Evolutionary conservation across 2,329 filamentous ascomycete species (phyloP), one percentile per base, ranked within the genome.

Genomic region (Hypoxylon sp.): DNA sequence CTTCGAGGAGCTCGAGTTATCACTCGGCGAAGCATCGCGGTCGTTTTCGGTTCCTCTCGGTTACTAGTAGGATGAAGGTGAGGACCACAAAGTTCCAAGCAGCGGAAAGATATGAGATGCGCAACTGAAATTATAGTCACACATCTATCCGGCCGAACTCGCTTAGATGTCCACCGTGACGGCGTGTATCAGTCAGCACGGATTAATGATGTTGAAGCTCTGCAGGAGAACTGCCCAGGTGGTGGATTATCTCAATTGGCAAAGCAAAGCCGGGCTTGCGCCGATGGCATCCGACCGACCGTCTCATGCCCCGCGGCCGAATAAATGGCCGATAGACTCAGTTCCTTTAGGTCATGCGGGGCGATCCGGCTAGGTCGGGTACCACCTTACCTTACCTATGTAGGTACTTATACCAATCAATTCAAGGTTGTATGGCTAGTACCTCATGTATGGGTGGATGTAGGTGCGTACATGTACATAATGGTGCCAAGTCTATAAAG

Each of bases 1-100:
- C 74, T 65, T 65, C 74, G 73, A 62, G 77, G 74, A 67, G 74
- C 73, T 62, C 74, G 72, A 48, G 64, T 56, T 20, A 75, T 56
- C 17, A 66, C 72, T 71, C 76, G 75, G 60, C 75, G 77, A 68
- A 79, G 68, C 78, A 79, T 79, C 22, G 37, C 68, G 67, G 50
- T 22, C 33, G 48, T 58, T 20, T 56, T 46, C 25, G 40, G 31
- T 14, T 27, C n/a, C 42, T 20, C 50, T 46, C 25, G 40, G 31
- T 14, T 27, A 22, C 42, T 44, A n/a, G 4, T 4, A 37, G 25
- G 6, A 11, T 25, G 17, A n/a, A 61, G 17, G 20, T 13, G 27
- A 46, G 22, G 42, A 49, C 35, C 6, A 27, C 8, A 42, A 22
- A 27, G 20, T 17, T 33, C 17, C 37, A 35, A 4, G 25, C 20